These are phyloP conservation scores for Saccharum officinarum DNA, from an alignment of 176 grass and related monocot genomes.

Conservation along the genomic window DNA sequence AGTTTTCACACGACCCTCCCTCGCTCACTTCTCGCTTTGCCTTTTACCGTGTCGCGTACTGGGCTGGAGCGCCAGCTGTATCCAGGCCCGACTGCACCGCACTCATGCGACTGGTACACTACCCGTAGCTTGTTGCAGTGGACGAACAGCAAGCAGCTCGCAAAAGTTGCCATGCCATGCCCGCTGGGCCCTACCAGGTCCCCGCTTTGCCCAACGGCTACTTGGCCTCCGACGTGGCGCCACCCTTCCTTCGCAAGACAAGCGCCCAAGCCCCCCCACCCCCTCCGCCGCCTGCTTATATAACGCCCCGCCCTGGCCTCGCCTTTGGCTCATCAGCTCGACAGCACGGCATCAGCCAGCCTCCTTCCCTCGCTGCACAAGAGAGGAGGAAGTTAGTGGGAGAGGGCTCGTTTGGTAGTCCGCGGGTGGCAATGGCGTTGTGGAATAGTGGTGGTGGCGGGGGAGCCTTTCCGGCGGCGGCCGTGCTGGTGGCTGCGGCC, in stretches of 20 bases:
- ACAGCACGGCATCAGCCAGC: too few relatives aligned
- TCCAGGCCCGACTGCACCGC: neutral
- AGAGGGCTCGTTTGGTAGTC: too few relatives aligned
- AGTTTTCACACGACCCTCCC: too few relatives aligned
- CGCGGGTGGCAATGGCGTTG: neutral
- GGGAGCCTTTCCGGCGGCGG: neutral
- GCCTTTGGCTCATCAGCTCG: neutral
- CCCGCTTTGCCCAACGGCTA: conserved; percentile 27
- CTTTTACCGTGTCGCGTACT: conserved; percentile 43
- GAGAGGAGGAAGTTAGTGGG: too few relatives aligned
- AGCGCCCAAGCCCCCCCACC: fast-evolving
- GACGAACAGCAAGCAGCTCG: neutral
- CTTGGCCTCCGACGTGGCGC: conserved; percentile 35
- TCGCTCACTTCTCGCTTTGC: too few relatives aligned
- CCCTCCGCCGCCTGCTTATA: neutral
- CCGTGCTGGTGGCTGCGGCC: neutral
- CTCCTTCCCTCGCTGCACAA: too few relatives aligned
- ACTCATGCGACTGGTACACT: neutral
- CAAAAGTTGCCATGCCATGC: conserved; percentile 3
- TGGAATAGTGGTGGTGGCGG: neutral
- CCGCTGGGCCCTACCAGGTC: neutral
- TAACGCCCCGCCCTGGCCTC: neutral
- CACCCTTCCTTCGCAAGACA: conserved; percentile 24
- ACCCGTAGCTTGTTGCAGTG: neutral
- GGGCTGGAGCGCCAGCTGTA: conserved; percentile 27